These are phyloP conservation scores for Striga asiatica DNA, from an alignment of 257 asterid species.

Conservation along the genomic window DNA sequence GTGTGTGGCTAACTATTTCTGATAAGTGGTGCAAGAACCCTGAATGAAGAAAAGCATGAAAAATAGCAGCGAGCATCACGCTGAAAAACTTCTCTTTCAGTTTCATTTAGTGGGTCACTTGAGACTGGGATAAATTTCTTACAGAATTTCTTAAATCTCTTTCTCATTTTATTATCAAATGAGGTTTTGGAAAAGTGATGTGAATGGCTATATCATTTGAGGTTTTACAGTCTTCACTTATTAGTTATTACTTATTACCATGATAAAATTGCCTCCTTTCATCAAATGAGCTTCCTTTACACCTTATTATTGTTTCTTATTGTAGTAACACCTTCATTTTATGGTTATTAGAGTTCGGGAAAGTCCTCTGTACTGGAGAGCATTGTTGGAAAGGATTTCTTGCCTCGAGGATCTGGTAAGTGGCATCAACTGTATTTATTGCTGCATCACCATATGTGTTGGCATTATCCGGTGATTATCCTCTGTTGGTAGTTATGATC, in stretches of 20 bases:
- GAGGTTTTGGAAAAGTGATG: neutral
- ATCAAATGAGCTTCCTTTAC: neutral
- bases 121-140: slow-evolving; percentile 2
- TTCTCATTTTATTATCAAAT: neutral
- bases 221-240: no score
- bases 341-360: slow-evolving; percentile 58
- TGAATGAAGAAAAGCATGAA: neutral
- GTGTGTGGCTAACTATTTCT: neutral
- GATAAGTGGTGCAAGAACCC: neutral
- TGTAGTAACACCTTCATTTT: neutral
- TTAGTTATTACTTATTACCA: no score
- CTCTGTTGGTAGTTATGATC: neutral
- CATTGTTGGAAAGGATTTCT: slow-evolving; percentile 64
- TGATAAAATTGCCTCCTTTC: neutral
- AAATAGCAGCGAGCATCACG: slow-evolving; percentile 1
- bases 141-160: neutral
- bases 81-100: neutral
- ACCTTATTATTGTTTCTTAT: neutral
- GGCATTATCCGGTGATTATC: neutral
- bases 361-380: slow-evolving; percentile 82
- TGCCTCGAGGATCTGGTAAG: slow-evolving; percentile 82
- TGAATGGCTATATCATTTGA: slow-evolving; percentile 1
- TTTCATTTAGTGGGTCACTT: neutral
- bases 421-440: slow-evolving; percentile 2
- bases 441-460: neutral